Base-by-base conservation (phyloP, 78 protist species). In the Dictyostelium firmibasis region DNA sequence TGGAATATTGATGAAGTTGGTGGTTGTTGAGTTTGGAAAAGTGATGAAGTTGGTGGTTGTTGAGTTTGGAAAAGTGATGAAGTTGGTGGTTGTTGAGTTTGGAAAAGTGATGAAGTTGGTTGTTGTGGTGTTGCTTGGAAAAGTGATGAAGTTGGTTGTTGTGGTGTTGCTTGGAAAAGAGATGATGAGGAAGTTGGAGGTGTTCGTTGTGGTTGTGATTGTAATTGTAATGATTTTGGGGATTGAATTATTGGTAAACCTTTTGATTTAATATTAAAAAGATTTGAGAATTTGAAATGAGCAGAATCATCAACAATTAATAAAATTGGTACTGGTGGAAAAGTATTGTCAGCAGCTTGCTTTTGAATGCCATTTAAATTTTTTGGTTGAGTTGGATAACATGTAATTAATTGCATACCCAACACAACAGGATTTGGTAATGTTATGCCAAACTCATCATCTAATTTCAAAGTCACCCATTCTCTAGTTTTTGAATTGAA, bases 281-380 rank as follows among this genome's bases (percentile, higher is more conserved):
- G 31, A 16, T 47, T 81, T 35, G 50, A 81, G 18, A 81, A 44
- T 38, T 14, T 23, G 31, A 81, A 38, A 47, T 41, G 27, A 47
- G 41, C 29, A 29, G 53, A 25, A 27, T n/a, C 41, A 27, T 47
- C 64, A 5, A 81, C 23, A 5, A 81, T 27, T 29, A 81, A 47
- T 23, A 81, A 4, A 23, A 81, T 50, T n/a, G 83, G 83, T n/a
- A 43, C 62, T 25, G 83, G 83, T 20, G 83, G 83, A n/a, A 36
- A 77, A 13, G 41, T 25, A 16, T 16, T 11, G 3, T 77, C 36
- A 7, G 5, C 9, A 20, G 60, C 23, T n/a, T 4, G 20, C 6
- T n/a, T 41, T 27, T 67, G 38, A 10, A 77, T 23, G 20, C 67
- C 67, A 57, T 20, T 4, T 57, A 57, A 57, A 25, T 77, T 77